Evolutionary conservation across 495 filamentous ascomycete genomes (phyloP), one percentile per base, ranked within the genome.

Genomic region (Tuber aestivum): DNA sequence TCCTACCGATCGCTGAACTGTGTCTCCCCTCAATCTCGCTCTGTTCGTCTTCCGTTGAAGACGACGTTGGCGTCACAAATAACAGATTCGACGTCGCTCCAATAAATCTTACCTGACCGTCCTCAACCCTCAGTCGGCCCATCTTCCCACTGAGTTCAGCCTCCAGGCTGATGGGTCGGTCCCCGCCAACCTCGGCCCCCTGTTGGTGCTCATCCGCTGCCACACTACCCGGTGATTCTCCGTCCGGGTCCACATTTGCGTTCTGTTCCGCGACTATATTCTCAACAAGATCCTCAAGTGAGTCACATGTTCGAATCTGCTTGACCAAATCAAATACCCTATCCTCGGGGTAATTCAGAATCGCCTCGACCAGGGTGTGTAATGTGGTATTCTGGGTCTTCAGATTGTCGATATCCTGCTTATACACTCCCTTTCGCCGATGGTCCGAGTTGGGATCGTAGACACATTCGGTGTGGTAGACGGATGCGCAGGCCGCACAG

Each of bases 361-460:
- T 92, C 38, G 95, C 96, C 83, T 97, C 92, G 71, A 99, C 90
- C 41, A 99, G 85, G 12, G 94, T 95, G 82, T 97, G 92, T 40
- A 98, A 86, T 20, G 95, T 99, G 44, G 92, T 92, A 82, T 92
- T 95, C 73, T 89, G 89, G 32, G 94, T 95, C 82, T 95, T 93
- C 81, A 95, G 88, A 79, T 91, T 92, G 83, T 97, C 94, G 70
- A 94, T 91, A 83, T 97, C 94, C 84, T 97, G 93, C 84, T 94
- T 94, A 84, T 97, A 97, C 16, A 97, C 95, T 70, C 95, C 95
- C 83, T 98, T 99, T 27, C 95, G 90, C 70, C 95, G 92, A 83
- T 97, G 94, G 84, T 99, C 95, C 74, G 93, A 95, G 82, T 93
- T 96, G 9, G 94, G 95, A 83, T 98, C 96, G 86, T 98, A 99